Evolutionary conservation across 805 yeast genomes (phyloP).

Genomic region (Maudiozyma serrabonitensis): DNA sequence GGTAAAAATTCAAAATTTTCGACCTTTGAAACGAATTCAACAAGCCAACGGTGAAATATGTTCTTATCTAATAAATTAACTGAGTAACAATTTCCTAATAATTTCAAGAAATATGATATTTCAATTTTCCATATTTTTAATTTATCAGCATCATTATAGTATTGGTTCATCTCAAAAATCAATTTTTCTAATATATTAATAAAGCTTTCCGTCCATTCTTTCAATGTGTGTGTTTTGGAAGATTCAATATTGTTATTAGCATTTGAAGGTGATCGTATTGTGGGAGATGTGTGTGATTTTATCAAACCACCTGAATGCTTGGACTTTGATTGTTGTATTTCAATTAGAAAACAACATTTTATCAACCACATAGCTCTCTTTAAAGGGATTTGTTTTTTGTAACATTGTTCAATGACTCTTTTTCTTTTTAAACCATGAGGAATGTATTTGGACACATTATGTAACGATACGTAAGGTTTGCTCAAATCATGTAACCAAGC

Average conservation of each 20-base stretch:
- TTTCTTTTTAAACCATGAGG: slow-evolving; percentile 86
- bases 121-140: slow-evolving; percentile 35
- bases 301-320: background rate
- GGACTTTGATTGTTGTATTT: slow-evolving; percentile 28
- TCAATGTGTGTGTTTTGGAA: slow-evolving; percentile 45
- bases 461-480: slow-evolving; percentile 52
- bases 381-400: slow-evolving; percentile 58
- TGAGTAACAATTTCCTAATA: slow-evolving; percentile 55
- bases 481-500: slow-evolving; percentile 80
- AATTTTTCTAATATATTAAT: slow-evolving; percentile 38
- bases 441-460: slow-evolving; percentile 60
- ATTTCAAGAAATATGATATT: slow-evolving; percentile 49
- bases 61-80: slow-evolving; percentile 58
- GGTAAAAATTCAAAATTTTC: slow-evolving; percentile 36
- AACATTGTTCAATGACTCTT: slow-evolving; percentile 62
- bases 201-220: slow-evolving; percentile 87
- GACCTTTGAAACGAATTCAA: slow-evolving; percentile 39
- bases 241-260: background rate
- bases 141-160: slow-evolving; percentile 22
- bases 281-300: slow-evolving; percentile 4
- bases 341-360: slow-evolving; percentile 77
- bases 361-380: slow-evolving; percentile 87
- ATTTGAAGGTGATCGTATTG: background rate
- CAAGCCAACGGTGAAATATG: slow-evolving; percentile 53
- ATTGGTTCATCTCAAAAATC: slow-evolving; percentile 26